Evolutionary conservation across 1,139 yeast genomes (phyloP).

Genomic region (Sugiyamaella sp.): DNA sequence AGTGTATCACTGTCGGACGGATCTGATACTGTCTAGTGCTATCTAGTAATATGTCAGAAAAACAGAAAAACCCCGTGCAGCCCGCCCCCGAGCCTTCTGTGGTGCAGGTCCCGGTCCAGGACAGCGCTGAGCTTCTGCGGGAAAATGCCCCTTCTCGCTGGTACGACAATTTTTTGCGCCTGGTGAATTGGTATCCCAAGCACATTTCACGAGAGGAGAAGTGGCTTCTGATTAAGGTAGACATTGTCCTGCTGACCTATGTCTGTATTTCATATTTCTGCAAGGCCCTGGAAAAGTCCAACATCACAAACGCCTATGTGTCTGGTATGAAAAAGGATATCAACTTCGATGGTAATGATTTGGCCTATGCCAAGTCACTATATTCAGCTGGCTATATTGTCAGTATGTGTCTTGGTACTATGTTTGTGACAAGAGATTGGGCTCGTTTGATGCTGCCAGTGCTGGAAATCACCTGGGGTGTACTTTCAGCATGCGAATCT

Average conservation of each 20-base stretch:
- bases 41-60: background rate
- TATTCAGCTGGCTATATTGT: slow-evolving; percentile 41
- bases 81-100: background rate
- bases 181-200: slow-evolving; percentile 42
- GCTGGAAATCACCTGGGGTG: slow-evolving; percentile 61
- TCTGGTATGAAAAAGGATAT: slow-evolving; percentile 64
- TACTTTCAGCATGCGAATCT: slow-evolving; percentile 56
- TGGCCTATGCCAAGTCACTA: slow-evolving; percentile 50
- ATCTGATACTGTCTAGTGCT: background rate
- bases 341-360: slow-evolving; percentile 55
- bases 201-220: slow-evolving; percentile 37
- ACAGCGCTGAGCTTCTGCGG: slow-evolving; percentile 7
- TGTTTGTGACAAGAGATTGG: slow-evolving; percentile 45
- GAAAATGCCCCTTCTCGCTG: slow-evolving; percentile 30
- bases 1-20: background rate
- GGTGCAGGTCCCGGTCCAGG: slow-evolving; percentile 2
- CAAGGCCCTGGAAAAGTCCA: slow-evolving; percentile 43
- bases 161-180: slow-evolving; percentile 36
- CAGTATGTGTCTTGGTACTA: slow-evolving; percentile 42
- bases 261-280: slow-evolving; percentile 41
- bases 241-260: slow-evolving; percentile 36
- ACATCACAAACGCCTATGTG: slow-evolving; percentile 53
- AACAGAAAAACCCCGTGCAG: background rate
- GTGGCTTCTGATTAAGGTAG: slow-evolving; percentile 40
- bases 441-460: slow-evolving; percentile 48